Percentiles rank a stretch among this genome's conserved stretches.
Evolutionary conservation across 352 stramenopile genomes (phyloP).

Genomic region (Globisporangium echinulatum): DNA sequence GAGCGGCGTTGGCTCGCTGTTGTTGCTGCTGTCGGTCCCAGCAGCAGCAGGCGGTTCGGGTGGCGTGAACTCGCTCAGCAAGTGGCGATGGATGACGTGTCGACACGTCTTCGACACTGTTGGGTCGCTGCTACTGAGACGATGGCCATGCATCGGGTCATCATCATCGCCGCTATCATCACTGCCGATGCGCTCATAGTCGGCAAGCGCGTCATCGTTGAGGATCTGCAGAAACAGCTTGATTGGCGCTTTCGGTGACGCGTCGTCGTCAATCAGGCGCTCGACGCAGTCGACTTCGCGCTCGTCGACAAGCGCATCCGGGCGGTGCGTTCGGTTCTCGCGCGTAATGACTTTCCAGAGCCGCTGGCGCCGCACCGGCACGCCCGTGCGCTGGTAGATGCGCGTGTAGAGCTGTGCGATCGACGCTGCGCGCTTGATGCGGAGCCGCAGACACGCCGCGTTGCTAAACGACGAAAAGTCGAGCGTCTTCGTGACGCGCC

Average conservation of each 20-base stretch:
- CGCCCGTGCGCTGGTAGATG: conserved; percentile 54
- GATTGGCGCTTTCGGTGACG: conserved; percentile 56
- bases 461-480: conserved; percentile 80
- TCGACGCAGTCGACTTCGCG: conserved; percentile 46
- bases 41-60: conserved; percentile 11
- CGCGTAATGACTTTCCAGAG: conserved; percentile 84
- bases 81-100: conserved; percentile 38
- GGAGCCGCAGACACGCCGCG: conserved; percentile 44
- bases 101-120: conserved; percentile 1
- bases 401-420: conserved; percentile 64
- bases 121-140: neutral
- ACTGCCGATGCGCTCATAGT: neutral
- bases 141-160: neutral
- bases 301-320: conserved; percentile 45
- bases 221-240: conserved; percentile 70
- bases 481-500: conserved; percentile 64
- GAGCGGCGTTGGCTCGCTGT: conserved; percentile 13
- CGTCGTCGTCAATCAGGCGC: conserved; percentile 66
- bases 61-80: conserved; percentile 52
- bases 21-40: conserved; percentile 3
- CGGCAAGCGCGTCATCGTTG: neutral
- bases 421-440: conserved; percentile 49
- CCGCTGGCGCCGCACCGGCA: conserved; percentile 56
- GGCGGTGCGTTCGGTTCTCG: conserved; percentile 77
- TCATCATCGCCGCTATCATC: conserved; percentile 1